Evolutionary conservation across 2,329 filamentous ascomycete species (phyloP).

Genomic region (Hypoxylon sp.): DNA sequence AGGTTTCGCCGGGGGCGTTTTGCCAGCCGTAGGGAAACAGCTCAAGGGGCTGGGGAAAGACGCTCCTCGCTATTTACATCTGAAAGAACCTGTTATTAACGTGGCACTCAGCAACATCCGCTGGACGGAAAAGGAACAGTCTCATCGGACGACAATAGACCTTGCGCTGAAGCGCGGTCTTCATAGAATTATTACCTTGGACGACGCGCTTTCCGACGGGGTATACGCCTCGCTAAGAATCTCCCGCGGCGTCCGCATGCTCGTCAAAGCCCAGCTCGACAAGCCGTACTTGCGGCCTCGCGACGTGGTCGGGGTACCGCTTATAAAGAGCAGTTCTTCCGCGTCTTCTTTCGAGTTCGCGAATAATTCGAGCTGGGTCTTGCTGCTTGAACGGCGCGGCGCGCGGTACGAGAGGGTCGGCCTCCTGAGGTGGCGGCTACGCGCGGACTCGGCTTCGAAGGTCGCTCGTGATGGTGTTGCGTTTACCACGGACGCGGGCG

Average conservation of each 20-base stretch:
- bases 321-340: not conserved
- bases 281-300: not conserved
- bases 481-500: not conserved
- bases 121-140: not conserved
- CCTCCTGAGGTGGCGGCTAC: not conserved
- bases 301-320: not conserved
- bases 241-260: not conserved
- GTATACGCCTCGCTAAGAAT: constrained; percentile 1
- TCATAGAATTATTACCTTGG: not conserved
- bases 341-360: not conserved
- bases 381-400: not conserved
- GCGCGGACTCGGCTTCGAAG: not conserved
- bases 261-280: constrained; percentile 1
- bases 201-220: not conserved
- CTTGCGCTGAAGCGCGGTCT: not conserved
- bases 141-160: not conserved
- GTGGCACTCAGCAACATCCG: not conserved
- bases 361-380: not conserved
- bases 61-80: not conserved
- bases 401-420: not conserved
- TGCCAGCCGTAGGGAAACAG: not conserved
- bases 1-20: not conserved
- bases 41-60: not conserved
- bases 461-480: not conserved
- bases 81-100: not conserved